Percentiles rank a stretch among this genome's conserved stretches.
phyloP scores from a whole-genome alignment of 1,284 basidiomycete genomes.

The Pholiota adiposa region DNA sequence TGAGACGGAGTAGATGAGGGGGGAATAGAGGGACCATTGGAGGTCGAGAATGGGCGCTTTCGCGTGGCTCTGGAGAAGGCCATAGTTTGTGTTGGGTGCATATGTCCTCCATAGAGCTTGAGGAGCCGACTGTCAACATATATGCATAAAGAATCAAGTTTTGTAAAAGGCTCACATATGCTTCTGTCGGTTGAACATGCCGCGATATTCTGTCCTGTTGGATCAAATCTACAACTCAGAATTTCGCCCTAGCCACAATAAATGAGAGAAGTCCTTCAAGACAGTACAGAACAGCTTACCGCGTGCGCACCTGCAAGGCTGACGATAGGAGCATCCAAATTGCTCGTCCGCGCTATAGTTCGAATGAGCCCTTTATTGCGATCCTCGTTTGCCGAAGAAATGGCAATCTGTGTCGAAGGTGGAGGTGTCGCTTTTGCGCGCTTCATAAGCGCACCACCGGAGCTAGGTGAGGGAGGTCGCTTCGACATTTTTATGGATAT shows the following conservation, averaged over 20 bases:
- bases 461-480: constrained; percentile 58
- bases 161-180: constrained; percentile 59
- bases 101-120: constrained; percentile 83
- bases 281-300: constrained; percentile 40
- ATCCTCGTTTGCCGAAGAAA: constrained; percentile 73
- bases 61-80: constrained; percentile 71
- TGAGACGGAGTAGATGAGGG: constrained; percentile 77
- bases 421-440: constrained; percentile 64
- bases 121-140: constrained; percentile 1
- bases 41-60: constrained; percentile 83
- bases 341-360: constrained; percentile 79
- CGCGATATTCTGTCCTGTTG: constrained; percentile 81
- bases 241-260: constrained; percentile 64
- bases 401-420: constrained; percentile 69
- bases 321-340: constrained; percentile 80
- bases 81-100: constrained; percentile 81
- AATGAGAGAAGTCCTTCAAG: constrained; percentile 3
- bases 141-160: not conserved
- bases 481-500: constrained; percentile 60
- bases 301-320: constrained; percentile 78
- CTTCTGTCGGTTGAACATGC: constrained; percentile 82
- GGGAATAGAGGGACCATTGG: constrained; percentile 78
- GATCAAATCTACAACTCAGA: constrained; percentile 79
- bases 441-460: constrained; percentile 63
- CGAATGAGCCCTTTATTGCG: constrained; percentile 75